These are phyloP conservation scores for Floccularia luteovirens DNA, from an alignment of 768 basidiomycete species.

Conservation along the genomic window DNA sequence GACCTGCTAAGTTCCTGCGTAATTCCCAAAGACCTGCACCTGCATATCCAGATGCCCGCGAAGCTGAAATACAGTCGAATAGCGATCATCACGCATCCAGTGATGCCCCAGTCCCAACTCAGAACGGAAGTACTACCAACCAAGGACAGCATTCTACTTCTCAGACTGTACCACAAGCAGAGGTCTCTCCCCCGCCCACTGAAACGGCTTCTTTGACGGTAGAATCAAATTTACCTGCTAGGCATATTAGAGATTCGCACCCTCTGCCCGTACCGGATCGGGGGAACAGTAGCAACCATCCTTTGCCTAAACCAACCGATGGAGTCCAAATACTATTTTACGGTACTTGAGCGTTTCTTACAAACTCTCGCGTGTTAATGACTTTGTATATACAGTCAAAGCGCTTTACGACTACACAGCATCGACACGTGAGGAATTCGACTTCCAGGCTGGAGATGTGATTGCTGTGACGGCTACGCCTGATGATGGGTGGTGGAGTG, in stretches of 20 bases:
- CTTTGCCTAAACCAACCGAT: no score
- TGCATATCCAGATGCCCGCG: slow-evolving; percentile 4
- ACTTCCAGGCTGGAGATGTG: slow-evolving; percentile 93
- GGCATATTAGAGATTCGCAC: slow-evolving; percentile 17
- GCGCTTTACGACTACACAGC: slow-evolving; percentile 85
- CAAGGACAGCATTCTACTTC: no score
- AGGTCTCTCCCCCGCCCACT: no score
- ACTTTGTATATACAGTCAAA: slow-evolving; percentile 48
- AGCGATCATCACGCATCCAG: slow-evolving; percentile 9
- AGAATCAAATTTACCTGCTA: no score
- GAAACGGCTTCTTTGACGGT: no score
- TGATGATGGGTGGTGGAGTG: slow-evolving; percentile 98
- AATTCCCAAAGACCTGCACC: slow-evolving; percentile 17
- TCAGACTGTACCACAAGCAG: no score
- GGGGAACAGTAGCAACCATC: slow-evolving; percentile 14
- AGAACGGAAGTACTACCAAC: no score
- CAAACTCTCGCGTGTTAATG: slow-evolving; percentile 1
- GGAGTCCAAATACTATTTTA: slow-evolving; percentile 91
- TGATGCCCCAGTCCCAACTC: no score
- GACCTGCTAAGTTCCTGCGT: slow-evolving; percentile 21
- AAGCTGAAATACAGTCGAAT: slow-evolving; percentile 7
- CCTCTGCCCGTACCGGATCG: slow-evolving; percentile 18
- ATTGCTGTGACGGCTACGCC: slow-evolving; percentile 94
- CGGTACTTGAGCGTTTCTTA: slow-evolving; percentile 40
- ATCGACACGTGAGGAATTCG: slow-evolving; percentile 87